phyloP scores from a whole-genome alignment of 1,139 yeast species.

The Nakaseomyces bracarensis region DNA sequence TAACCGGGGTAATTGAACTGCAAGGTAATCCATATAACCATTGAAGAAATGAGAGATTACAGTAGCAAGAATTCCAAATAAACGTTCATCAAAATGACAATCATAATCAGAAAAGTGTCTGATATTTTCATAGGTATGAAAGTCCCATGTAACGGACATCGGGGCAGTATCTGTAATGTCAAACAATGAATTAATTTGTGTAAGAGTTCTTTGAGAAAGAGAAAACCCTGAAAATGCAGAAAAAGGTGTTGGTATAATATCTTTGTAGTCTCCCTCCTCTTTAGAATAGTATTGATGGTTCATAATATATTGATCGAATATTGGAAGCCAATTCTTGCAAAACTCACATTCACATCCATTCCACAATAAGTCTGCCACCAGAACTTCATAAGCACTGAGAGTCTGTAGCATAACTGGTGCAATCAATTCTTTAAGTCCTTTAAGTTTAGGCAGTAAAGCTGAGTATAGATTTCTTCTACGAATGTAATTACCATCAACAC shows the following conservation, averaged over 20 bases:
- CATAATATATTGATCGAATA: constrained; percentile 51
- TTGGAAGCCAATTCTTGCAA: constrained; percentile 42
- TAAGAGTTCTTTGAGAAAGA: constrained; percentile 33
- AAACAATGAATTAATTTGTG: constrained; percentile 29
- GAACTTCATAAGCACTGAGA: constrained; percentile 58
- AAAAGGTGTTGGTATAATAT: constrained; percentile 50
- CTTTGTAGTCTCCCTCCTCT: constrained; percentile 42
- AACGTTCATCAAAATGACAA: constrained; percentile 33
- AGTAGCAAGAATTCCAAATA: constrained; percentile 25
- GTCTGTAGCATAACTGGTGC: constrained; percentile 54
- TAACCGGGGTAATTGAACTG: constrained; percentile 27
- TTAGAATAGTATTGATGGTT: constrained; percentile 52
- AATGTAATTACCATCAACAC: constrained; percentile 63
- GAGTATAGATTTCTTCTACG: constrained; percentile 48
- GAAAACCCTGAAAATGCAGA: constrained; percentile 45
- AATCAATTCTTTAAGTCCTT: constrained; percentile 37
- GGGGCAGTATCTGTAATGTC: constrained; percentile 28
- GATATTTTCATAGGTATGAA: constrained; percentile 36
- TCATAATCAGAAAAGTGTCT: constrained; percentile 32
- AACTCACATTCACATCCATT: constrained; percentile 61
- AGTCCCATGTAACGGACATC: constrained; percentile 35
- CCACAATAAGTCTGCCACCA: constrained; percentile 64
- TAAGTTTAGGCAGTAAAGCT: constrained; percentile 40
- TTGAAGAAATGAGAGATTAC: constrained; percentile 37
- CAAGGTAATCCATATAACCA: constrained; percentile 32